Percentiles rank a stretch among this genome's conserved stretches.
These are phyloP conservation scores for Pythium oligandrum DNA, from an alignment of 352 stramenopile species.

Conservation along the genomic window DNA sequence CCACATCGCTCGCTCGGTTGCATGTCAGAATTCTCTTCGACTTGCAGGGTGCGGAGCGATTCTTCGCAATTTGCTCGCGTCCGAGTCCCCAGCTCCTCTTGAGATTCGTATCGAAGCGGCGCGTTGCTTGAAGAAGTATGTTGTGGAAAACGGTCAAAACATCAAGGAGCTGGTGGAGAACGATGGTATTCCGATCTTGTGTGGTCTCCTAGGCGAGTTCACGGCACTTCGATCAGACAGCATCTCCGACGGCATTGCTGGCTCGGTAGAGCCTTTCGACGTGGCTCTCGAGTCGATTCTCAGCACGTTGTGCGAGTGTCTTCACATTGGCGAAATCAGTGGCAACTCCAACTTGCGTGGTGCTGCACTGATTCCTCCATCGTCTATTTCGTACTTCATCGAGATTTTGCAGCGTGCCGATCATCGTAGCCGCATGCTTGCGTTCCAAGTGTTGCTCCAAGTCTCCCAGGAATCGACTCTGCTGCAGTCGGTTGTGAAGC, in stretches of 20 bases:
- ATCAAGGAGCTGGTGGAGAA: slow-evolving; percentile 57
- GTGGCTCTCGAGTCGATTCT: slow-evolving; percentile 69
- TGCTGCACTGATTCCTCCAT: slow-evolving; percentile 46
- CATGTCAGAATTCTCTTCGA: slow-evolving; percentile 66
- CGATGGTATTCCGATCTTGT: slow-evolving; percentile 49
- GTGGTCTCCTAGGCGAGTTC: slow-evolving; percentile 50
- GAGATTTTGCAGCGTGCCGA: slow-evolving; percentile 52
- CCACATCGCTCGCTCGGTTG: slow-evolving; percentile 58
- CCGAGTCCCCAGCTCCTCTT: slow-evolving; percentile 40
- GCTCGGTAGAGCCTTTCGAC: slow-evolving; percentile 55
- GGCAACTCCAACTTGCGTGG: slow-evolving; percentile 25
- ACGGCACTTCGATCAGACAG: slow-evolving; percentile 36
- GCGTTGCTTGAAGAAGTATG: slow-evolving; percentile 67
- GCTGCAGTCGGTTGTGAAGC: slow-evolving; percentile 41
- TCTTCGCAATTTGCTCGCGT: slow-evolving; percentile 51
- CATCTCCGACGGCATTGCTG: slow-evolving; percentile 10
- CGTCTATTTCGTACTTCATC: slow-evolving; percentile 58
- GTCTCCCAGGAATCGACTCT: slow-evolving; percentile 57
- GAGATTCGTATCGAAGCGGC: slow-evolving; percentile 64
- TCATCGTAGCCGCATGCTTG: slow-evolving; percentile 60
- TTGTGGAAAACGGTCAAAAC: slow-evolving; percentile 69
- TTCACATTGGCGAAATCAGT: slow-evolving; percentile 44
- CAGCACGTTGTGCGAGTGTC: slow-evolving; percentile 70
- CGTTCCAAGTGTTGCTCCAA: slow-evolving; percentile 66
- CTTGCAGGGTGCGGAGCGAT: slow-evolving; percentile 42